phyloP scores from a whole-genome alignment of 192 early-diverging fungal species.

The Coemansia sp. region DNA sequence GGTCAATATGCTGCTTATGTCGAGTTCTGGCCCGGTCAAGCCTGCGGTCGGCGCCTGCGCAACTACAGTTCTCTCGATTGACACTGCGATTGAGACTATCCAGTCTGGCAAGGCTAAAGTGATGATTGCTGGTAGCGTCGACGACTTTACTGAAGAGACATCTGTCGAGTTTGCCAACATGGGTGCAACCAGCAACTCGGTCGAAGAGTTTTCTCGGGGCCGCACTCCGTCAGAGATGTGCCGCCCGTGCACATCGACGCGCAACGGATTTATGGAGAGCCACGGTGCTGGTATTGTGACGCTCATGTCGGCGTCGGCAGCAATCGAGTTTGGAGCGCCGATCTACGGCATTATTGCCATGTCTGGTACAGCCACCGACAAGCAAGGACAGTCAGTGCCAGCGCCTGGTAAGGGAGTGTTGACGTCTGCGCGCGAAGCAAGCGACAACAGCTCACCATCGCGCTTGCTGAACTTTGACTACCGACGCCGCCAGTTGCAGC shows the following conservation, averaged over 20 bases:
- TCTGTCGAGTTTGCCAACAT: constrained; percentile 94
- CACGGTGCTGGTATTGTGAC: constrained; percentile 89
- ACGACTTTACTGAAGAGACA: constrained; percentile 86
- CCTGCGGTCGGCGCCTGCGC: constrained; percentile 84
- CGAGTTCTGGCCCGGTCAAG: constrained; percentile 88
- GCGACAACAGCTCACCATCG: constrained; percentile 54
- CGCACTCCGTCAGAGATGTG: constrained; percentile 87
- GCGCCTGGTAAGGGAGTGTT: constrained; percentile 95
- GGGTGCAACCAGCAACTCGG: constrained; percentile 89
- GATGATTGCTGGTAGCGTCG: constrained; percentile 88
- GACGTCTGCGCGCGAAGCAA: constrained; percentile 81
- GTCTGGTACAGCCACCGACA: constrained; percentile 90
- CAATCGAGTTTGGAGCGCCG: constrained; percentile 90
- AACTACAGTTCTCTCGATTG: constrained; percentile 88
- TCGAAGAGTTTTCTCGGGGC: constrained; percentile 83
- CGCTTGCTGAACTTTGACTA: constrained; percentile 78
- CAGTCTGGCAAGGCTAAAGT: constrained; percentile 89
- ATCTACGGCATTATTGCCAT: constrained; percentile 90
- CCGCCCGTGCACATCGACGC: constrained; percentile 87
- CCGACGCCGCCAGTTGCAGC: constrained; percentile 72
- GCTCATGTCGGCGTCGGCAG: constrained; percentile 87
- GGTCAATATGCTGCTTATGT: constrained; percentile 94
- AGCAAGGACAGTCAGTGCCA: constrained; percentile 91
- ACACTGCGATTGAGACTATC: constrained; percentile 88
- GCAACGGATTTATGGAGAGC: constrained; percentile 91